A percentile compares a stretch with the other conserved stretches of the same genome.
Conservation (phyloP, 2,329 filamentous ascomycete species). For the Mycosphaerelloides madeirae region DNA sequence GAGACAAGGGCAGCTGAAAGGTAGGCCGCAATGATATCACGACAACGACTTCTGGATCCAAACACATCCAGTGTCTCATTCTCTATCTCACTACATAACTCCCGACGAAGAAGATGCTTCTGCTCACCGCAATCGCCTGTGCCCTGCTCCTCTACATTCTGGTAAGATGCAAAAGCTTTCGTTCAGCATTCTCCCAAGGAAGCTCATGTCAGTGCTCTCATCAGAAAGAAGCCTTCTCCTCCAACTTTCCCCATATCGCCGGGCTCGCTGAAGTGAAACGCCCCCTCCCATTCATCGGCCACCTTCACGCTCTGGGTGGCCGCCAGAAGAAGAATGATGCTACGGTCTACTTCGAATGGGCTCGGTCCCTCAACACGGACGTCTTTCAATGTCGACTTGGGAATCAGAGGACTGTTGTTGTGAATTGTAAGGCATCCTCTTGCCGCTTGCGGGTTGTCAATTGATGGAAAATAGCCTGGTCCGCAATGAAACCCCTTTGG, state of each 20-base stretch:
- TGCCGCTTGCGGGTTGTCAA: not conserved
- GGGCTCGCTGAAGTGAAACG: constrained; percentile 4
- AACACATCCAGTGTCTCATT: too few species aligned
- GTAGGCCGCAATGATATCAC: too few species aligned
- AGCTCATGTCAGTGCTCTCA: not conserved
- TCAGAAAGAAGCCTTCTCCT: constrained; percentile 4
- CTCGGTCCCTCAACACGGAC: not conserved
- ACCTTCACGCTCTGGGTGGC: constrained; percentile 3
- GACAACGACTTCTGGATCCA: too few species aligned
- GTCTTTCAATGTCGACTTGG: constrained; percentile 6
- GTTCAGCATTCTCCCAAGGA: too few species aligned
- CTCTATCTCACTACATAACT: too few species aligned
- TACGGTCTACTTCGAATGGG: constrained; percentile 4
- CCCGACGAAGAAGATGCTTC: too few species aligned
- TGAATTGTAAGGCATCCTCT: too few species aligned
- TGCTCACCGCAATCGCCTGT: too few species aligned
- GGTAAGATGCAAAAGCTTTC: too few species aligned
- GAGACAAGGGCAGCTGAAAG: too few species aligned
- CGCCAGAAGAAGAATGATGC: constrained; percentile 2
- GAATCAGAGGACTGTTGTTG: constrained; percentile 7
- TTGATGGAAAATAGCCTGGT: constrained; percentile 2
- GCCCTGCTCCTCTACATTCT: too few species aligned
- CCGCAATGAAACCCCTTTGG: constrained; percentile 5
- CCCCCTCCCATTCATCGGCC: constrained; percentile 3
- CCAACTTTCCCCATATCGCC: constrained; percentile 4